These are phyloP conservation scores for Mrakia gelida DNA, from an alignment of 768 basidiomycete genomes.

Conservation along the genomic window DNA sequence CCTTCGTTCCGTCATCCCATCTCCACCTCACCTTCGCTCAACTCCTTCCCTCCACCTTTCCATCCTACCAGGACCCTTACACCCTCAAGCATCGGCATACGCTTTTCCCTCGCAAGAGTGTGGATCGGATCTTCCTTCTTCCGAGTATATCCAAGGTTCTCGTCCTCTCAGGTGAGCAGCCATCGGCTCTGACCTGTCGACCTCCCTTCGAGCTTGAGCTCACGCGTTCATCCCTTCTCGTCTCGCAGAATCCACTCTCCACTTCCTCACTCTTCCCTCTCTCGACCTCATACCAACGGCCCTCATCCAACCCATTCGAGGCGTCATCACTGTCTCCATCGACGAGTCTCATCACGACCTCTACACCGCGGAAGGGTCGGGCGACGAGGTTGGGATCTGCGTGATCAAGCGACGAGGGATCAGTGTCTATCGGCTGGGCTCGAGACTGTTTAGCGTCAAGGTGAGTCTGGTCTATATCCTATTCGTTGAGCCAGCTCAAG, in stretches of 20 bases:
- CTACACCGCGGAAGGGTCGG: constrained; percentile 38
- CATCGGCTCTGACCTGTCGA: constrained; percentile 9
- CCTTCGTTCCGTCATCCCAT: neutral
- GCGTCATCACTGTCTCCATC: constrained; percentile 73
- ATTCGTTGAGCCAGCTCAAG: too few relatives aligned
- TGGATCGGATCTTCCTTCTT: constrained; percentile 75
- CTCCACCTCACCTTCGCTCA: constrained; percentile 24
- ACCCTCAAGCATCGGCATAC: constrained; percentile 63
- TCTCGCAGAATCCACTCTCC: constrained; percentile 51
- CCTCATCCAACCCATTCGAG: constrained; percentile 68
- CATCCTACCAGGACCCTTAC: constrained; percentile 53
- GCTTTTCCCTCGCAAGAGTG: constrained; percentile 62
- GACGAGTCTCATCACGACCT: constrained; percentile 57
- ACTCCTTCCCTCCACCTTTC: constrained; percentile 43
- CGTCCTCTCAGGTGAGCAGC: constrained; percentile 63
- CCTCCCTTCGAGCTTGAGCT: neutral
- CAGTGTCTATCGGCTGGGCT: constrained; percentile 42
- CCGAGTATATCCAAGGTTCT: constrained; percentile 70
- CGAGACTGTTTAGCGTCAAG: constrained; percentile 32
- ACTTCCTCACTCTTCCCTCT: constrained; percentile 75
- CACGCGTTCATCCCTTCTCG: neutral
- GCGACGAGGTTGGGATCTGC: constrained; percentile 41
- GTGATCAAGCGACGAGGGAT: constrained; percentile 43
- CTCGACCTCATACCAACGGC: constrained; percentile 64
- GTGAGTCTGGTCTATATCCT: constrained; percentile 20